phyloP scores from a whole-genome alignment of 495 filamentous ascomycete species.

The Penicillium canariense region DNA sequence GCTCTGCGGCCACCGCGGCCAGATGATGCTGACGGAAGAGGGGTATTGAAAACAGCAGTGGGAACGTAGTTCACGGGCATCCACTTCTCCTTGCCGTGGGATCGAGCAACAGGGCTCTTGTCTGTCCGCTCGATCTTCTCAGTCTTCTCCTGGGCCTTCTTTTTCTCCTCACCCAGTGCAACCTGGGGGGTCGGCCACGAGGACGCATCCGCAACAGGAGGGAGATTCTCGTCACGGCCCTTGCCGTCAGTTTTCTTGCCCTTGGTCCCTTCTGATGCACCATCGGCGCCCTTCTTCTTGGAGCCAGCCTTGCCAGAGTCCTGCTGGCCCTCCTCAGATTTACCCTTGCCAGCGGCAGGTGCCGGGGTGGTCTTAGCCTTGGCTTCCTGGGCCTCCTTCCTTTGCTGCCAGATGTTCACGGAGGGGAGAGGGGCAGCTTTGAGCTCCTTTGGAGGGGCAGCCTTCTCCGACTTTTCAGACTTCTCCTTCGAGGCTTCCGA shows the following conservation, averaged over 20 bases:
- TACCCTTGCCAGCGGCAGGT: slow-evolving; percentile 30
- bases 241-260: slow-evolving; percentile 45
- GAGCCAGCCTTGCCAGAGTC: slow-evolving; percentile 44
- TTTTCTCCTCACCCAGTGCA: slow-evolving; percentile 71
- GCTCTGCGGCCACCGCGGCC: slow-evolving; percentile 59
- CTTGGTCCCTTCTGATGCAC: slow-evolving; percentile 28
- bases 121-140: slow-evolving; percentile 71
- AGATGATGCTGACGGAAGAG: slow-evolving; percentile 58
- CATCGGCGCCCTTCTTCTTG: slow-evolving; percentile 47
- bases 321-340: slow-evolving; percentile 39
- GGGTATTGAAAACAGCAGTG: slow-evolving; percentile 78
- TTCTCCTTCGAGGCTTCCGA: slow-evolving; percentile 38
- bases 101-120: slow-evolving; percentile 47
- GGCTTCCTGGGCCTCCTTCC: slow-evolving; percentile 65
- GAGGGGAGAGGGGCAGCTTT: slow-evolving; percentile 77
- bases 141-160: slow-evolving; percentile 59
- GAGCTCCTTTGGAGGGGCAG: slow-evolving; percentile 57
- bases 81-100: slow-evolving; percentile 72
- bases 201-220: slow-evolving; percentile 65
- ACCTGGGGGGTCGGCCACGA: slow-evolving; percentile 90
- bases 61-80: slow-evolving; percentile 70
- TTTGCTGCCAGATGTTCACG: slow-evolving; percentile 83
- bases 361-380: slow-evolving; percentile 56
- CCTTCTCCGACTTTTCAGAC: slow-evolving; percentile 25
- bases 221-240: slow-evolving; percentile 47